Conservation (phyloP, 2,329 filamentous ascomycete genomes). For the Fusarium humuli region DNA sequence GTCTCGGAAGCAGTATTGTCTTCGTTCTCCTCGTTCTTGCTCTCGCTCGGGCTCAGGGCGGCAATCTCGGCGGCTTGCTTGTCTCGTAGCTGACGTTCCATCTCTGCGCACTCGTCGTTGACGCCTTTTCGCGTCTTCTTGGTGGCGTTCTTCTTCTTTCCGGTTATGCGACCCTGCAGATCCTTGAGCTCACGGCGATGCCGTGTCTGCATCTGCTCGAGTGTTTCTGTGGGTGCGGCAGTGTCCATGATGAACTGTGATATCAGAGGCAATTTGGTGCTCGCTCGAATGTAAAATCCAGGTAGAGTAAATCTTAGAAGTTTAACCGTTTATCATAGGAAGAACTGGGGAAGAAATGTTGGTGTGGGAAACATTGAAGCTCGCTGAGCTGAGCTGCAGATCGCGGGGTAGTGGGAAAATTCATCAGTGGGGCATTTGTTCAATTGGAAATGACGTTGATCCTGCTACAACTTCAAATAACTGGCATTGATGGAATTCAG, state of each 20-base stretch:
- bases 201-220: constrained; percentile 81
- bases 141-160: constrained; percentile 96
- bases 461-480: neutral
- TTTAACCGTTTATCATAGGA: neutral
- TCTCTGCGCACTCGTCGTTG: constrained; percentile 78
- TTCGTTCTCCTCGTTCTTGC: constrained; percentile 35
- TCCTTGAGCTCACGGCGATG: constrained; percentile 92
- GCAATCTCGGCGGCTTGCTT: constrained; percentile 72
- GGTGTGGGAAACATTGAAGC: neutral
- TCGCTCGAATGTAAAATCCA: neutral
- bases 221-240: constrained; percentile 56
- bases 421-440: constrained; percentile 22
- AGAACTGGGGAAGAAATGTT: neutral
- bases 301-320: neutral
- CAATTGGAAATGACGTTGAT: constrained; percentile 17
- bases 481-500: neutral
- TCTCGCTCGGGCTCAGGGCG: constrained; percentile 49
- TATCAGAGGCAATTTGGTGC: neutral
- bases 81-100: constrained; percentile 75
- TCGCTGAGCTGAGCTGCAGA: constrained; percentile 8
- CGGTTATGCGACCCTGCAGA: constrained; percentile 84
- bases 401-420: constrained; percentile 35
- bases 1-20: constrained; percentile 6
- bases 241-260: constrained; percentile 44
- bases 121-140: constrained; percentile 85